Conservation (phyloP, 306 rosid genomes). For the Vigna nakashimae region DNA sequence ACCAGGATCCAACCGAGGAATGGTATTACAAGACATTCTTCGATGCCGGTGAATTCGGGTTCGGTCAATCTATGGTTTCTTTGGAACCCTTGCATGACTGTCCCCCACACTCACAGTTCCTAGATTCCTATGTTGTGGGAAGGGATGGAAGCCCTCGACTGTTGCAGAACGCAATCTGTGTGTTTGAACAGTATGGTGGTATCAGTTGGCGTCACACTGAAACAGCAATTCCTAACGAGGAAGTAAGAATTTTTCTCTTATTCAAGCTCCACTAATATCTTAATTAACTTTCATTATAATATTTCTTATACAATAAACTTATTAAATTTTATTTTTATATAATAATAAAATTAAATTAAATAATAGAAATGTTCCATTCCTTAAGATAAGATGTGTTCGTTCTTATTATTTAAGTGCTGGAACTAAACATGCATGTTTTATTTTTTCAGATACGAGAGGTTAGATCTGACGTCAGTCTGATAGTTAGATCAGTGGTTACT, state of each 20-base stretch:
- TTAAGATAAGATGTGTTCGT: too few species aligned
- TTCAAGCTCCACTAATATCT: too few species aligned
- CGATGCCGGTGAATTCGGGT: slow-evolving; percentile 52
- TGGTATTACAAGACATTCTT: slow-evolving; percentile 54
- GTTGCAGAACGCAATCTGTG: slow-evolving; percentile 50
- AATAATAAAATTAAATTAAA: too few species aligned
- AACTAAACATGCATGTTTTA: too few species aligned
- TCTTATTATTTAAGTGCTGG: too few species aligned
- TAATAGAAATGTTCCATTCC: too few species aligned
- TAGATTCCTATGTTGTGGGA: slow-evolving; percentile 16
- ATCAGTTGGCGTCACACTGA: slow-evolving; percentile 55
- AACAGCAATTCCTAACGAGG: slow-evolving; percentile 38
- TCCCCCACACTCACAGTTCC: slow-evolving; percentile 45
- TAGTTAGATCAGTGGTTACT: slow-evolving; percentile 49
- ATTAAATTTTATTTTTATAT: too few species aligned
- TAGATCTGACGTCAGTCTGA: slow-evolving; percentile 46
- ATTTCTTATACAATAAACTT: too few species aligned
- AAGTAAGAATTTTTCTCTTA: neutral
- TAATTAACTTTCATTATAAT: too few species aligned
- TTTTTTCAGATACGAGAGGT: slow-evolving; percentile 32
- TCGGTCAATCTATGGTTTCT: slow-evolving; percentile 49
- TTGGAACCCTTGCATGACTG: slow-evolving; percentile 46
- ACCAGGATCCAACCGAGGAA: slow-evolving; percentile 53
- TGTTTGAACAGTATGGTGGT: slow-evolving; percentile 48
- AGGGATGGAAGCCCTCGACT: slow-evolving; percentile 34